Percentiles rank a stretch among this genome's conserved stretches.
phyloP scores from a whole-genome alignment of 2,329 filamentous ascomycete genomes.

The Talaromyces sp. region DNA sequence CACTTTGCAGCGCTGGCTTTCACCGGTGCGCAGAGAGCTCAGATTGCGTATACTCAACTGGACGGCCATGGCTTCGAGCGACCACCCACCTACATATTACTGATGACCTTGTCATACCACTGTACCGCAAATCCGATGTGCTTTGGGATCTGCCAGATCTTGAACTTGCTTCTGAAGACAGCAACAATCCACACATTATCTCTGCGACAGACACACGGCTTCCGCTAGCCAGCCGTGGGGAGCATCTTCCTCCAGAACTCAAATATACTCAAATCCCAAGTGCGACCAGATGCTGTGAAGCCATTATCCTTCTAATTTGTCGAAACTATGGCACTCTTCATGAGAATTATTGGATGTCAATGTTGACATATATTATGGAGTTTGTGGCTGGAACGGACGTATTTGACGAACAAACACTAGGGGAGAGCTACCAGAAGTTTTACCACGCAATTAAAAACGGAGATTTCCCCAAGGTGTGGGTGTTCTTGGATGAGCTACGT shows the following conservation, averaged over 20 bases:
- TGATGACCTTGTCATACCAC: slow-evolving; percentile 14
- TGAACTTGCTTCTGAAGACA: not conserved
- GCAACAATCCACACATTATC: slow-evolving; percentile 8
- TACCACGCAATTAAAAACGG: slow-evolving; percentile 16
- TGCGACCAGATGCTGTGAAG: slow-evolving; percentile 15
- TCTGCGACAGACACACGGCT: slow-evolving; percentile 16
- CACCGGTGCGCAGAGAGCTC: slow-evolving; percentile 11
- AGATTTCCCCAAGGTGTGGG: slow-evolving; percentile 15
- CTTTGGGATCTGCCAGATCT: slow-evolving; percentile 14
- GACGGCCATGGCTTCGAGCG: not conserved
- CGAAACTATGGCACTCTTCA: slow-evolving; percentile 12
- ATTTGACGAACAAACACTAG: slow-evolving; percentile 15
- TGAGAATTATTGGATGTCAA: slow-evolving; percentile 16
- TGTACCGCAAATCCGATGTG: slow-evolving; percentile 17
- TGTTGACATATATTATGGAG: slow-evolving; percentile 18
- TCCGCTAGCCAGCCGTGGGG: slow-evolving; percentile 12
- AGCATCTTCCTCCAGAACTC: slow-evolving; percentile 12
- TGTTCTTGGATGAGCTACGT: slow-evolving; percentile 14
- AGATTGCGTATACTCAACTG: slow-evolving; percentile 11
- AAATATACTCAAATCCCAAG: slow-evolving; percentile 15
- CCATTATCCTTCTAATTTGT: slow-evolving; percentile 18
- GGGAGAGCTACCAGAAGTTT: slow-evolving; percentile 13
- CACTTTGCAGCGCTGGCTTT: slow-evolving; percentile 14
- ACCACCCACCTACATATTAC: slow-evolving; percentile 16
- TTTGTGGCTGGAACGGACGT: slow-evolving; percentile 17